Evolutionary conservation across 768 basidiomycete genomes (phyloP).

Genomic region (Trametes villosa): DNA sequence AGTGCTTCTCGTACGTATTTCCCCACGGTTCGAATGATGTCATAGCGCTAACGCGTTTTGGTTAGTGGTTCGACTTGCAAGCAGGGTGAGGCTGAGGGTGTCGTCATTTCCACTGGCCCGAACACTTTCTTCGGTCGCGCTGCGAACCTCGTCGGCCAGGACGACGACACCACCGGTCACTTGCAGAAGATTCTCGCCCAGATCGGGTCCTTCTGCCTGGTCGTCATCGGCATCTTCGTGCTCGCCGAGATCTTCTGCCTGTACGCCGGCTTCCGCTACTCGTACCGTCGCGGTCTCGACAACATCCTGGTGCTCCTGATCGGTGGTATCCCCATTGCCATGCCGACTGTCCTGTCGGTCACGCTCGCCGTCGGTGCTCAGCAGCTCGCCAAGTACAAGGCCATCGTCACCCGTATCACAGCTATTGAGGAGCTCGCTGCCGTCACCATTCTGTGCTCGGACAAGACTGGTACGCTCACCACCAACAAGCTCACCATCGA

Average conservation of each 20-base stretch:
- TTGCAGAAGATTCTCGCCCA: slow-evolving; percentile 98
- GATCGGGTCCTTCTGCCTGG: slow-evolving; percentile 96
- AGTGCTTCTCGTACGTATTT: slow-evolving; percentile 93
- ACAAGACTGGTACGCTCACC: slow-evolving; percentile 98
- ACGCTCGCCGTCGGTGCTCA: slow-evolving; percentile 99
- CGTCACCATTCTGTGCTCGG: slow-evolving; percentile 97
- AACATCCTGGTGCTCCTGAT: slow-evolving; percentile 98
- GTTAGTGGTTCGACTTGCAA: slow-evolving; percentile 94
- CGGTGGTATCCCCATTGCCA: slow-evolving; percentile 99
- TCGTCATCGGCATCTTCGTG: slow-evolving; percentile 96
- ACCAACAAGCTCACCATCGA: slow-evolving; percentile 99
- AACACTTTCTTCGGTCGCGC: slow-evolving; percentile 99
- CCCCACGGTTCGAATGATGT: slow-evolving; percentile 1
- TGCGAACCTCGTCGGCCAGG: slow-evolving; percentile 94
- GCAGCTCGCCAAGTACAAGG: slow-evolving; percentile 99
- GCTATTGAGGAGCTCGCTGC: slow-evolving; percentile 98
- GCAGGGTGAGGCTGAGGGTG: slow-evolving; percentile 98
- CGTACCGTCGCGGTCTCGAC: slow-evolving; percentile 93
- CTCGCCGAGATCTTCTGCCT: slow-evolving; percentile 92
- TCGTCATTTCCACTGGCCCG: slow-evolving; percentile 96
- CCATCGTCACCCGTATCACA: slow-evolving; percentile 99
- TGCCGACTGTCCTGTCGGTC: slow-evolving; percentile 98
- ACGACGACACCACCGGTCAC: slow-evolving; percentile 97
- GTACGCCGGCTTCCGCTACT: slow-evolving; percentile 90
- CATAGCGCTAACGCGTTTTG: not conserved